Base-by-base conservation (phyloP, 192 early-diverging fungal species). In the Obelidium mucronatum region DNA sequence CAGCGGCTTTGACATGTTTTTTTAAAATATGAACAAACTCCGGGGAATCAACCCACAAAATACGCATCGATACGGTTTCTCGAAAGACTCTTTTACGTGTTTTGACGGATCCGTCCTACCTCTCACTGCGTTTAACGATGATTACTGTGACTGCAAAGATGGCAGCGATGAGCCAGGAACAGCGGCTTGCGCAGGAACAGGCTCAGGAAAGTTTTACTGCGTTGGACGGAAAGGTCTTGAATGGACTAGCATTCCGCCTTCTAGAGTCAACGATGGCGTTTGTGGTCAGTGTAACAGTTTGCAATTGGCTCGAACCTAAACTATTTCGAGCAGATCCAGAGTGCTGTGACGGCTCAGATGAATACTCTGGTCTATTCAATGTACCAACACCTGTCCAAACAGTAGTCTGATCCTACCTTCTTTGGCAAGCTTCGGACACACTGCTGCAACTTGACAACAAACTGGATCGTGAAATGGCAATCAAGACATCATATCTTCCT, bases 301-400 rank as follows among this genome's bases (percentile, higher is more conserved):
- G 11, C 55, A 31, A 58, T 58, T 24, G 17, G 24, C 24, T n/a
- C n/a, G 19, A 67, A 44, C 15, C 2, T n/a, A 67, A 37, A 36
- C 15, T 4, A 19, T 1, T 26, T 26, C 34, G 34, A 3, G 31
- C 51, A 84, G 86, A 96, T 72, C 84, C 88, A 8, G 90, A 94
- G 44, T 99, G 97, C 82, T 99, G 97, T 80, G 97, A 99, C 76
- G 97, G 97, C 3, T 91, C 93, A 0, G 96, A 98, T 68, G 97
- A 98, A 78, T 91, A 86, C 76, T 78, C 80, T 56, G 87, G 88
- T 0, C 28, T 76, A 2, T 80, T 85, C 0, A 36, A 40, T 67
- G 66, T 30, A 17, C 66, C 1, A 26, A 48, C 19, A 62, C 28
- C 40, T 26, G n/a, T 74, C 33, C 39, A 1, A 28, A 34, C 15